phyloP scores from a whole-genome alignment of 352 stramenopile genomes.

The Lagenidium giganteum region DNA sequence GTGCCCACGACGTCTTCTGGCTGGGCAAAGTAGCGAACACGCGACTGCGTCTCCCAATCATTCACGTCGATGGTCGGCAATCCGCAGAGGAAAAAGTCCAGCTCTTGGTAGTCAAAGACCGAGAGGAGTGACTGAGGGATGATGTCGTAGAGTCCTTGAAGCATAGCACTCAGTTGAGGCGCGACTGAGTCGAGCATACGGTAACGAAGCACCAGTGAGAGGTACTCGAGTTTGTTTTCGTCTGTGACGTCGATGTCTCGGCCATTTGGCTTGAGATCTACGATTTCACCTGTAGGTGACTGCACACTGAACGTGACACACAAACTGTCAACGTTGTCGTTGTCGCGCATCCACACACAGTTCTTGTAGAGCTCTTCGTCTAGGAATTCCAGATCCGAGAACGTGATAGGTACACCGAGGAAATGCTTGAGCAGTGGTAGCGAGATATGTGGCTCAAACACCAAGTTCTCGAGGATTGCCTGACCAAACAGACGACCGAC shows the following conservation, averaged over 20 bases:
- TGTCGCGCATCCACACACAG: constrained; percentile 58
- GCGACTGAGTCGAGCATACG: constrained; percentile 73
- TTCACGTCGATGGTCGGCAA: constrained; percentile 62
- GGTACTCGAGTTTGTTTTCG: constrained; percentile 95
- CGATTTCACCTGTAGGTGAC: constrained; percentile 25
- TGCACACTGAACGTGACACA: constrained; percentile 73
- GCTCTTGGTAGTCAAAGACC: constrained; percentile 79
- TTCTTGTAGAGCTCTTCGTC: constrained; percentile 66
- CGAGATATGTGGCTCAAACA: constrained; percentile 55
- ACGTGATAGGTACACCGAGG: constrained; percentile 67
- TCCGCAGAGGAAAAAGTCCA: constrained; percentile 73
- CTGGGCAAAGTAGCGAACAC: constrained; percentile 53
- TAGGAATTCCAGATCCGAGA: constrained; percentile 71
- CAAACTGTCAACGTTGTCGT: constrained; percentile 45
- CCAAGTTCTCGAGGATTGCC: constrained; percentile 56
- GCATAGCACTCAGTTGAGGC: constrained; percentile 55
- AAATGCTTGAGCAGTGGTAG: constrained; percentile 70
- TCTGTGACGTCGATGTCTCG: constrained; percentile 92
- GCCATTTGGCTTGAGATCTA: constrained; percentile 91
- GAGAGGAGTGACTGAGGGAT: constrained; percentile 54
- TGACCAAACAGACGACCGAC: constrained; percentile 59
- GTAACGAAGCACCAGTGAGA: constrained; percentile 59
- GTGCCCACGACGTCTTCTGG: constrained; percentile 25
- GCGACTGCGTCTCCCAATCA: constrained; percentile 55
- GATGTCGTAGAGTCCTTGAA: constrained; percentile 71